Evolutionary conservation across 2,329 filamentous ascomycete species (phyloP).

Genomic region (Capronia coronata): DNA sequence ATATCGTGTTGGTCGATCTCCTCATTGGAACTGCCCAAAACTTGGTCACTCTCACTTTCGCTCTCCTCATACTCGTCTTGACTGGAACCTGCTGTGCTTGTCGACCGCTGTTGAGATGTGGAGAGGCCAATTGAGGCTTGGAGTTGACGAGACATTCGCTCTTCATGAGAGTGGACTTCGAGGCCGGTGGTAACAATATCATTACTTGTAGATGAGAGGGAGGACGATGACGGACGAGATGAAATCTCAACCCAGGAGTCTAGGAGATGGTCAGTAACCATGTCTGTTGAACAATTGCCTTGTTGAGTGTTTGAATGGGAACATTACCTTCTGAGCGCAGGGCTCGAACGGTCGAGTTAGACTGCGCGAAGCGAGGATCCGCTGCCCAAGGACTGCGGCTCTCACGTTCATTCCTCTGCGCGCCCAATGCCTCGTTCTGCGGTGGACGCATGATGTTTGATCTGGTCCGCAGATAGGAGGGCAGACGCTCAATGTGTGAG

Average conservation of each 20-base stretch:
- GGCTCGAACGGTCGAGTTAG: conserved; percentile 19
- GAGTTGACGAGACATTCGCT: conserved; percentile 55
- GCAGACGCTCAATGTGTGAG: not conserved
- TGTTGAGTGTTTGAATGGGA: conserved; percentile 9
- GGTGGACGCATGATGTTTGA: conserved; percentile 21
- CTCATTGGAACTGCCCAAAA: conserved; percentile 59
- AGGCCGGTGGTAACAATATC: conserved; percentile 89
- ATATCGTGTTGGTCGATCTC: conserved; percentile 39
- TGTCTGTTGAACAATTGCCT: too few relatives aligned
- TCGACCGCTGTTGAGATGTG: conserved; percentile 38
- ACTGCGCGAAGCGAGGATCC: conserved; percentile 4
- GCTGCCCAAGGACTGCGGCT: conserved; percentile 11
- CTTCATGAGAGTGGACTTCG: conserved; percentile 58
- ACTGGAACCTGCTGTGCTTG: conserved; percentile 57
- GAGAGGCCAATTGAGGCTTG: conserved; percentile 31
- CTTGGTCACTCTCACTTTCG: conserved; percentile 76
- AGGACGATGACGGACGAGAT: conserved; percentile 89
- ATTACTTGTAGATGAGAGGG: conserved; percentile 66
- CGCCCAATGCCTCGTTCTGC: conserved; percentile 19
- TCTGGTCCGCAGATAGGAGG: not conserved
- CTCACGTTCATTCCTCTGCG: conserved; percentile 19
- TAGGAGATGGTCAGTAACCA: conserved; percentile 48
- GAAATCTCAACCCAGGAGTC: conserved; percentile 96
- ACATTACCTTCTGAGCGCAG: conserved; percentile 27
- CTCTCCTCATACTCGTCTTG: conserved; percentile 94